Evolutionary conservation across 441 rosid species (phyloP), one percentile per base, ranked within the genome.

Genomic region (Aleurites moluccanus): DNA sequence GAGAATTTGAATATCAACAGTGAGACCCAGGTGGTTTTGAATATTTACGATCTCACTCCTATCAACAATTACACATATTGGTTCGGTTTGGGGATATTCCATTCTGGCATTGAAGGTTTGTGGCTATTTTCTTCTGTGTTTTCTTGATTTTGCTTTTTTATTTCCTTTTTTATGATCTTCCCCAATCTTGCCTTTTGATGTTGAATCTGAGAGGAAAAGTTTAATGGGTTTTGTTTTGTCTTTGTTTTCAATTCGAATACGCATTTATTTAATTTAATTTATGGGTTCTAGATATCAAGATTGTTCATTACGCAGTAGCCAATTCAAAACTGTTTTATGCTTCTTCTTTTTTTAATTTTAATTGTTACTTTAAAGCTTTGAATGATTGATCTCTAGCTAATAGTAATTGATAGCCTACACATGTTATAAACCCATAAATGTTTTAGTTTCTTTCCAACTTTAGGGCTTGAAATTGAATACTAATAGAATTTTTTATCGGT

Each of bases 61-160:
- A 60, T 84, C 78, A 96, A 96, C 81, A 88, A 83, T 69, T 96
- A 96, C 85, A 89, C 89, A 74, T 86, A 82, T 80, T 96, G 97
- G 97, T 82, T 93, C 67, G 98, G 99, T 10, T 87, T 92, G 45
- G 99, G 99, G 68, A 90, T 96, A 27, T 96, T 92, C 79, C 98
- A 96, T 88, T 92, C 98, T 6, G 99, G 97, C 28, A 83, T 96
- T 78, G 91, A 96, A 83, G 98, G 99, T 91, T 53, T 18, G 60
- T 72, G 28, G 5, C 14, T 4, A 28, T 21, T 35, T 21, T 30
- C 10, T 5, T 1, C 4, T 27, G 3, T 13, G 18, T 60, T 67
- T 18, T 35, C 28, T 11, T 33, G 9, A 23, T 21, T 56, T 16
- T 20, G 10, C 72, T n/a, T 25, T 75, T 66, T 59, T 77, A 16